These are phyloP conservation scores for Fusarium austroafricanum DNA, from an alignment of 2,329 filamentous ascomycete species.

Conservation along the genomic window DNA sequence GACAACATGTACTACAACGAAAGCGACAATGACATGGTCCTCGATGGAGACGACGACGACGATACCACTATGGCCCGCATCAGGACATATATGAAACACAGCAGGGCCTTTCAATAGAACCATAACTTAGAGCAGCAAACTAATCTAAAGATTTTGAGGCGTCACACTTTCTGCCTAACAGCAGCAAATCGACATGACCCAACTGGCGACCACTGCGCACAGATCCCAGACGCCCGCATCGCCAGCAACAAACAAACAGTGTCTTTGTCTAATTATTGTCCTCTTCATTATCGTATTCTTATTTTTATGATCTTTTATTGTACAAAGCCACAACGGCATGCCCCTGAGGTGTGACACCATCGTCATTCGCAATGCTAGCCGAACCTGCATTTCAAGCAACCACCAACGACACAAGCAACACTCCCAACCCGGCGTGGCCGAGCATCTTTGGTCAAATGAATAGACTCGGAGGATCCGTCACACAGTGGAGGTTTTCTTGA, in stretches of 20 bases:
- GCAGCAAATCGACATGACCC: slow-evolving; percentile 11
- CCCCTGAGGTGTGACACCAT: slow-evolving; percentile 29
- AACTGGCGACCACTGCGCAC: not conserved
- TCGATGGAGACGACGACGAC: slow-evolving; percentile 53
- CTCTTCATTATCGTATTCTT: slow-evolving; percentile 13
- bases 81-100: slow-evolving; percentile 53
- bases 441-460: slow-evolving; percentile 6
- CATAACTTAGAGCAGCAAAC: not conserved
- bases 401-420: slow-evolving; percentile 27
- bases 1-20: slow-evolving; percentile 55
- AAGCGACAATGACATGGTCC: slow-evolving; percentile 53
- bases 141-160: slow-evolving; percentile 32
- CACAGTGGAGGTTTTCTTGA: slow-evolving; percentile 9
- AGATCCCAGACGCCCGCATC: slow-evolving; percentile 1
- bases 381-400: slow-evolving; percentile 26
- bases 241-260: slow-evolving; percentile 10
- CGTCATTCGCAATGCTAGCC: slow-evolving; percentile 29
- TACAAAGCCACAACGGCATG: slow-evolving; percentile 30
- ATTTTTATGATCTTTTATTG: not conserved
- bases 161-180: slow-evolving; percentile 21
- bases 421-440: slow-evolving; percentile 6
- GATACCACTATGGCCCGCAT: slow-evolving; percentile 55
- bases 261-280: not conserved
- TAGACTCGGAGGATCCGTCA: not conserved
- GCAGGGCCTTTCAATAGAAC: slow-evolving; percentile 45